Base-by-base conservation (phyloP, 352 stramenopile genomes). In the Phytophthora macrochlamydospora region DNA sequence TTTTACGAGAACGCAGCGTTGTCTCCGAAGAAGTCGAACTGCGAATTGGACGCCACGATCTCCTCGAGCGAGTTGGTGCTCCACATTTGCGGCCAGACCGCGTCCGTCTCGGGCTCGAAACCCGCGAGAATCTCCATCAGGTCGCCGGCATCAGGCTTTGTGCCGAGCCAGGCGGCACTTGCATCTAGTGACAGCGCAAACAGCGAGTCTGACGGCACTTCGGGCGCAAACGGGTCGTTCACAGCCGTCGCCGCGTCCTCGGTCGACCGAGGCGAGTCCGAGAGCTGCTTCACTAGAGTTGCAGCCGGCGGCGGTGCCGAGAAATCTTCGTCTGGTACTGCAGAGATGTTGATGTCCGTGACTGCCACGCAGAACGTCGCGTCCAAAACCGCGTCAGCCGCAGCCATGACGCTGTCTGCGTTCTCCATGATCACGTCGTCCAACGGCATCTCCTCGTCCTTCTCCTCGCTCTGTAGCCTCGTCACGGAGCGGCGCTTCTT, bases 1-100 rank as follows among this genome's bases (percentile, higher is more conserved):
- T 31, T 35, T 18, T 57, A 33, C 11, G 13, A 8, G 2, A 61
- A 31, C 28, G 38, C 50, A 37, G 24, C n/a, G 7, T 44, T 69
- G 51, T 73, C 71, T 32, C 71, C 61, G 32, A 83, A 67, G 35
- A 83, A 66, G 61, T 85, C 74, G 35, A 71, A 69, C 51, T 79
- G 71, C 42, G 62, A 65, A 45, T 62, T 68, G 28, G 49, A 56
- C 32, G 61, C 43, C 9, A 69, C 64, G 46, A 84, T 65, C 45
- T 73, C 67, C 40, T 84, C 77, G 12, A 86, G 69, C 52, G 77
- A 86, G 51, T 79, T 81, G 33, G 77, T 83, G 54, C 77, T 86
- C 77, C 77, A 86, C 69, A 80, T 78, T 11, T 78, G 56, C 9
- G 77, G 69, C 65, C 65, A 73, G 7, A 43, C 53, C 3, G 63